Percentiles rank a stretch among this genome's conserved stretches.
Evolutionary conservation across 139 green algal genomes (phyloP).

Genomic region (Volvox africanus): DNA sequence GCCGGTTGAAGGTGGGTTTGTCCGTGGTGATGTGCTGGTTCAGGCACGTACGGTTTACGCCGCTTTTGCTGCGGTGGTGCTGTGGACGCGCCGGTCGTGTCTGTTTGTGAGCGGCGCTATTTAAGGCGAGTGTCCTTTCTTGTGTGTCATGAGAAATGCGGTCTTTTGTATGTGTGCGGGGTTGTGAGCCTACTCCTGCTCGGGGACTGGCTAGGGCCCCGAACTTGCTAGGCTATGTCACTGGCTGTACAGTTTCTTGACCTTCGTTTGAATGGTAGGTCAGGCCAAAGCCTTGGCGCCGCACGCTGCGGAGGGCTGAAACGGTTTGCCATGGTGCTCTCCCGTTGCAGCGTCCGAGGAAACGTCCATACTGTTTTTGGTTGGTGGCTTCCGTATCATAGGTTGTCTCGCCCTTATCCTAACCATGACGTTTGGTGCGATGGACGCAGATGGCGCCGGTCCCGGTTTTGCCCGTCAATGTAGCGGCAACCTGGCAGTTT

Average conservation of each 20-base stretch:
- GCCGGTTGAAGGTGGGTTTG: conserved; percentile 16
- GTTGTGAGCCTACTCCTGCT: background rate
- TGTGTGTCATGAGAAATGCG: conserved; percentile 15
- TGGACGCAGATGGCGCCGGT: background rate
- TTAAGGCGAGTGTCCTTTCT: conserved; percentile 14
- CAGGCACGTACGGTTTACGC: conserved; percentile 11
- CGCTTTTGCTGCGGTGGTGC: conserved; percentile 10
- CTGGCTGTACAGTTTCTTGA: conserved; percentile 29
- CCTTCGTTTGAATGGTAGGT: conserved; percentile 22
- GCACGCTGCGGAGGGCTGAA: background rate
- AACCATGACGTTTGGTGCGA: background rate
- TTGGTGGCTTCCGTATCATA: conserved; percentile 6
- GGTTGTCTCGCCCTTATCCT: background rate
- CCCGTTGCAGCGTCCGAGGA: conserved; percentile 1
- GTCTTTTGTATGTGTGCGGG: conserved; percentile 6
- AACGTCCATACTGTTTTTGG: conserved; percentile 4
- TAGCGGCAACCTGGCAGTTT: background rate
- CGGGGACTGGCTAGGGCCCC: background rate
- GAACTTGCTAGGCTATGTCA: background rate
- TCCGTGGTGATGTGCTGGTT: conserved; percentile 16
- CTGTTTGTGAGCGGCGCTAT: background rate
- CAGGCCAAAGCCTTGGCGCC: conserved; percentile 5
- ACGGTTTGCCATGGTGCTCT: conserved; percentile 1
- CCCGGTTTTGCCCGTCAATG: background rate
- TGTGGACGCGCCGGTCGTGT: conserved; percentile 8